Base-by-base conservation (phyloP, 495 filamentous ascomycete genomes). In the Lasiosphaeria miniovina region DNA sequence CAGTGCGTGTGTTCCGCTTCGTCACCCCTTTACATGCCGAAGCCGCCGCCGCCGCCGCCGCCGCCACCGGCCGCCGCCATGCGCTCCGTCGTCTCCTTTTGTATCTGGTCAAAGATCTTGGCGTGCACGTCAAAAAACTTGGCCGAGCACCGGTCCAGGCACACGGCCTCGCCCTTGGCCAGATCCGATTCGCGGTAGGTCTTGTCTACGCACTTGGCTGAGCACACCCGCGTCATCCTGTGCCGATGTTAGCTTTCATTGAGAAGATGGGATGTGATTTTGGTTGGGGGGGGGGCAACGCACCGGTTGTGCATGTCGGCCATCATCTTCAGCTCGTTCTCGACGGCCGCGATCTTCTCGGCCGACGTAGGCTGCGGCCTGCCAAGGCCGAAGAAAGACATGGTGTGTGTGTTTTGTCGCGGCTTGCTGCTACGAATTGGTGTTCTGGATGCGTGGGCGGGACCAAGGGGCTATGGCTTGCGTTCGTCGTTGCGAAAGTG, bases 81-180 rank as follows among this genome's bases (percentile, higher is more conserved):
- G 24, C 24, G 77, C 49, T 60, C 67, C 67, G 72, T 67, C 49
- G 75, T 75, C 64, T 82, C 76, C 57, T 74, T 71, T 64, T 84
- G 81, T 59, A 84, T 68, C 60, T 79, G 70, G 58, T 84, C 82
- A 48, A 79, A 82, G 49, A 98, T 89, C 81, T 96, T 98, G 78
- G 94, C 83, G 75, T 96, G 90, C 69, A 96, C 91, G 61, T 98
- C 94, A 77, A 98, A 96, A 83, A 97, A 98, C 80, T 98, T 98
- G 70, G 88, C 81, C 41, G 93, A 86, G 77, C 94, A 98, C 62
- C 94, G 90, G 79, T 98, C 94, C 62, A 98, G 85, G 78, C 94
- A 98, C 64, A 98, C 94, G 56, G 88, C 89, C 78, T 98, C 94
- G 80, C 94, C 94, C 80, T 98, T 98, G 83, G 96, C 94, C 61